These are phyloP conservation scores for Ceratonia siliqua DNA, from an alignment of 306 rosid genomes.

Conservation along the genomic window DNA sequence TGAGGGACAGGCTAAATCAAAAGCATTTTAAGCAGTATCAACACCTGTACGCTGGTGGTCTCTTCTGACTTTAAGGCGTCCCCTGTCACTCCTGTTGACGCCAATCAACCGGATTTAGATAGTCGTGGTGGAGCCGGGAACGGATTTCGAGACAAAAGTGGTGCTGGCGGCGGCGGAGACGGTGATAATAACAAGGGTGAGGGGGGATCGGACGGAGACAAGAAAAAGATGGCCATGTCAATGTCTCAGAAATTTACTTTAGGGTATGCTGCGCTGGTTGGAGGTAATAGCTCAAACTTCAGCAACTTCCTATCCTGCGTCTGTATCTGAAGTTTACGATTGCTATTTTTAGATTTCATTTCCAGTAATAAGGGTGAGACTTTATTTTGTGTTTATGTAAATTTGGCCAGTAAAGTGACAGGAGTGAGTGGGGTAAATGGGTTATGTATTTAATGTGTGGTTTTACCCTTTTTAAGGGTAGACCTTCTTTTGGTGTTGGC, in stretches of 20 bases:
- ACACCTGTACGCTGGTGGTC: slow-evolving; percentile 38
- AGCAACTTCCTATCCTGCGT: background rate
- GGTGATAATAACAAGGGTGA: slow-evolving; percentile 47
- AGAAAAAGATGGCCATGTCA: slow-evolving; percentile 59
- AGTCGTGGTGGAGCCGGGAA: background rate
- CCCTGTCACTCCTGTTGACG: slow-evolving; percentile 30
- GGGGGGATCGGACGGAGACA: slow-evolving; percentile 51
- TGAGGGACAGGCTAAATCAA: background rate
- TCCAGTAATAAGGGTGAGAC: background rate
- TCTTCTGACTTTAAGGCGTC: slow-evolving; percentile 48
- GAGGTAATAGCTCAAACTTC: slow-evolving; percentile 49
- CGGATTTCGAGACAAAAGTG: no score
- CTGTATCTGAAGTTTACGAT: background rate
- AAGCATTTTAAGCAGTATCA: background rate
- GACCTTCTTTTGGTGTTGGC: no score
- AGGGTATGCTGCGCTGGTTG: slow-evolving; percentile 88
- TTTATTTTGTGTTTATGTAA: background rate
- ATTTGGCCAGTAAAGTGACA: background rate
- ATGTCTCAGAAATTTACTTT: slow-evolving; percentile 95
- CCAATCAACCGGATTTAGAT: slow-evolving; percentile 39
- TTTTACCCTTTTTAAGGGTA: no score
- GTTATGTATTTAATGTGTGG: no score
- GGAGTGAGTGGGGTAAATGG: background rate
- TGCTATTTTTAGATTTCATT: background rate
- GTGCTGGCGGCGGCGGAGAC: slow-evolving; percentile 25